phyloP scores from a whole-genome alignment of 2,329 filamentous ascomycete genomes.

The Monosporascus sp. region DNA sequence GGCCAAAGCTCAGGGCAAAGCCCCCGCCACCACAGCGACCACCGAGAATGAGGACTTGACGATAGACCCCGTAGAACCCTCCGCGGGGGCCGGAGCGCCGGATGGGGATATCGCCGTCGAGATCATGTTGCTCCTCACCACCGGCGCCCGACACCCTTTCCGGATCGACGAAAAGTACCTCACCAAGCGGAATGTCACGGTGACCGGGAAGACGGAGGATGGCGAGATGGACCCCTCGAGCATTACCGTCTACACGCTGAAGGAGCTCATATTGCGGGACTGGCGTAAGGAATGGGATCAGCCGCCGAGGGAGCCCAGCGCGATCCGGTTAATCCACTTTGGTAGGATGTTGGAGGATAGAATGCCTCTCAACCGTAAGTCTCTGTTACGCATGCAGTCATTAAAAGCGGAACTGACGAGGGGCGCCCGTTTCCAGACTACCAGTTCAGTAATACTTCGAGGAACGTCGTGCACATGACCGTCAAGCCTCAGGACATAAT shows the following conservation, averaged over 20 bases:
- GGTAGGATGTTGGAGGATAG: constrained; percentile 90
- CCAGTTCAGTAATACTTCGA: constrained; percentile 55
- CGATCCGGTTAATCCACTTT: constrained; percentile 87
- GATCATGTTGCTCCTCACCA: constrained; percentile 76
- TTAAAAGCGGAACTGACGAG: neutral
- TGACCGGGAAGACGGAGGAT: constrained; percentile 58
- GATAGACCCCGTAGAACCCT: constrained; percentile 30
- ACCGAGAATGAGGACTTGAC: constrained; percentile 25
- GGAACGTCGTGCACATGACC: constrained; percentile 74
- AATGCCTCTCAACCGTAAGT: constrained; percentile 72
- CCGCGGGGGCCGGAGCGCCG: constrained; percentile 21
- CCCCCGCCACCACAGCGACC: constrained; percentile 15
- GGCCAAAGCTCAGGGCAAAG: constrained; percentile 27
- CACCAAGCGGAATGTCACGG: constrained; percentile 69
- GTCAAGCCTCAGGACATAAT: constrained; percentile 69
- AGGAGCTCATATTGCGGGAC: constrained; percentile 88
- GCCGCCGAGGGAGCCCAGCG: constrained; percentile 78
- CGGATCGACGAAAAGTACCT: constrained; percentile 86
- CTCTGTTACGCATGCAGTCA: neutral
- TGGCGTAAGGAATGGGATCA: constrained; percentile 92
- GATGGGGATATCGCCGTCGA: constrained; percentile 45
- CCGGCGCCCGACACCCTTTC: constrained; percentile 80
- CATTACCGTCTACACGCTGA: constrained; percentile 89
- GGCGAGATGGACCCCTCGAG: constrained; percentile 72
- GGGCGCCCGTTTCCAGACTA: constrained; percentile 45